phyloP scores from a whole-genome alignment of 2,329 filamentous ascomycete genomes.

The Talaromyces sp. region DNA sequence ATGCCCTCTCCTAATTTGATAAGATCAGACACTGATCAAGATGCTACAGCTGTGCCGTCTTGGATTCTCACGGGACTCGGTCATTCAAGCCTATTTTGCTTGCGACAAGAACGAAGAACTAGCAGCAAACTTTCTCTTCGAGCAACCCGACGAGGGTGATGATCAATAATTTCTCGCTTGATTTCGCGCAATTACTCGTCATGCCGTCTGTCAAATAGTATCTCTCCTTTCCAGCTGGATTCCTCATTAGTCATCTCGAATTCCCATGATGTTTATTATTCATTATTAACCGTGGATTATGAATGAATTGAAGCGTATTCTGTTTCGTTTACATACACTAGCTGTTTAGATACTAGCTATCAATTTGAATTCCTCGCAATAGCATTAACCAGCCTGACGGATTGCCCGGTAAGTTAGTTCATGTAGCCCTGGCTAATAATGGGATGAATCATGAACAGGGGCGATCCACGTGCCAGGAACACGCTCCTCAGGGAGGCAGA shows the following conservation, averaged over 20 bases:
- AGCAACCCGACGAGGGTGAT: slow-evolving; percentile 82
- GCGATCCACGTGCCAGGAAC: background rate
- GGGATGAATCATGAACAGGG: background rate
- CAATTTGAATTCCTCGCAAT: background rate
- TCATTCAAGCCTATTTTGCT: slow-evolving; percentile 97
- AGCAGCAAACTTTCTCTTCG: slow-evolving; percentile 96
- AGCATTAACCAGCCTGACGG: background rate
- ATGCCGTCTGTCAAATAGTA: slow-evolving; percentile 13
- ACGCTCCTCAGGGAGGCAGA: background rate
- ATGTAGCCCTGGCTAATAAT: too few species aligned
- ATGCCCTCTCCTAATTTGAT: background rate
- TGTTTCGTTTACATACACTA: background rate
- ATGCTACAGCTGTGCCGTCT: slow-evolving; percentile 74
- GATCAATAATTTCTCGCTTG: slow-evolving; percentile 28
- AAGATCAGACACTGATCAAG: background rate
- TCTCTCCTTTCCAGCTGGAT: slow-evolving; percentile 1
- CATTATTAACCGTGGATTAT: slow-evolving; percentile 12
- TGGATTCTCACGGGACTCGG: slow-evolving; percentile 87
- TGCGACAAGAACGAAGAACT: slow-evolving; percentile 99
- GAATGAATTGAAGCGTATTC: slow-evolving; percentile 10
- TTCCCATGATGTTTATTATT: slow-evolving; percentile 14
- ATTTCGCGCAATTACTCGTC: background rate
- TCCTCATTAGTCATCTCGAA: slow-evolving; percentile 8
- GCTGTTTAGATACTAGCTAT: background rate
- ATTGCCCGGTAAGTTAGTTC: background rate